Base-by-base conservation (phyloP, 352 stramenopile species). In the Pythium myriotylum region DNA sequence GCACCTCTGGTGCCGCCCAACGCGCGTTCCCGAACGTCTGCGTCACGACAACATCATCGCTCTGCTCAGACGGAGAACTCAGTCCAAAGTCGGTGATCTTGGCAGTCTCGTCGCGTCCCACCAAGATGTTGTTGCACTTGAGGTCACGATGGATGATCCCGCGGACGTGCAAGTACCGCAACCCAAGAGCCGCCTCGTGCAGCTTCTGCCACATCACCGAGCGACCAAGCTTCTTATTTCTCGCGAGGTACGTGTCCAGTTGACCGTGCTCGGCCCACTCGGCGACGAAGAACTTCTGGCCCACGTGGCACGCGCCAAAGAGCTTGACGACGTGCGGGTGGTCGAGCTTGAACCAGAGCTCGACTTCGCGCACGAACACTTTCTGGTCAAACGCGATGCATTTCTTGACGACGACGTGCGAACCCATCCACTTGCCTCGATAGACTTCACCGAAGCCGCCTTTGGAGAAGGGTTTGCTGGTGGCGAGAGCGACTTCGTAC, bases 141-240 rank as follows among this genome's bases (percentile, higher is more conserved):
- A 67, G 45, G 24, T 67, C 50, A 16, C 59, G 46, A 12, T 67
- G 59, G 13, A 95, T 61, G 26, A 82, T 61, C 5, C 59, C 63
- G 26, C 72, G 56, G 14, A 46, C 46, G 62, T 97, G 88, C 14
- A 97, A 67, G 49, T 92, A 95, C 27, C 65, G 50, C 4, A 97
- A 58, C 0, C 84, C 89, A 17, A 83, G 33, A 2, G 74, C 70
- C 0, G 74, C 72, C 40, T 86, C 64, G 52, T 79, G 70, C 24
- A 88, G 71, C 1, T 58, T 53, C 1, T 43, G 53, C 63, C 67
- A 75, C 12, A 76, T 37, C 20, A 63, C 45, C 5, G 29, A 35
- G 13, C 57, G 26, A 56, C 46, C 61, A 40, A 58, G 67, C 29
- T 70, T 39, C 2, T 17, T 59, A 42, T n/a, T 62, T 51, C 19